Percentiles rank a stretch among this genome's conserved stretches.
Conservation (phyloP, 1,139 yeast species). For the Candida frijolesensis region DNA sequence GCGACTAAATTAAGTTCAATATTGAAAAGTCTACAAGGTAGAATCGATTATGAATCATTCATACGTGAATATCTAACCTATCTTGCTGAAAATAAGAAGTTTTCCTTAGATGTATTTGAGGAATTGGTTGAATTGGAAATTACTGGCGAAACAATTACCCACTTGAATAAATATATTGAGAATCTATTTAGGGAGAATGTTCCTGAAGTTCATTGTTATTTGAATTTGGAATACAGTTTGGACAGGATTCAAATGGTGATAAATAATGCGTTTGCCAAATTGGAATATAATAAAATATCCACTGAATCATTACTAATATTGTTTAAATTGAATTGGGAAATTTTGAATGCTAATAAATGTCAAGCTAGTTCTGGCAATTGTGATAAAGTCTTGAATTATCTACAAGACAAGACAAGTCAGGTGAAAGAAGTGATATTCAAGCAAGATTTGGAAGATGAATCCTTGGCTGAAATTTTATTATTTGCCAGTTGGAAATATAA, state of each 20-base stretch:
- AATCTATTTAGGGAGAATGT: conserved; percentile 26
- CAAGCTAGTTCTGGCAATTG: conserved; percentile 11
- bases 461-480: conserved; percentile 24
- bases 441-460: conserved; percentile 29
- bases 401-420: conserved; percentile 15
- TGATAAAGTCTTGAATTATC: conserved; percentile 9
- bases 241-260: conserved; percentile 30
- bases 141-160: conserved; percentile 23
- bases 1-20: conserved; percentile 14
- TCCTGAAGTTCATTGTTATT: conserved; percentile 41
- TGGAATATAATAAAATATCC: conserved; percentile 14
- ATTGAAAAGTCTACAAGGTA: conserved; percentile 14
- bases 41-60: conserved; percentile 19
- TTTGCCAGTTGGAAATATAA: conserved; percentile 17
- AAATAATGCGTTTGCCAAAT: conserved; percentile 13
- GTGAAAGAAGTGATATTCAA: conserved; percentile 22
- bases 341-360: conserved; percentile 22
- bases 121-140: conserved; percentile 17
- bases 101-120: conserved; percentile 29
- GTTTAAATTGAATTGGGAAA: conserved; percentile 27
- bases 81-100: conserved; percentile 17
- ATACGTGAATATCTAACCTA: conserved; percentile 24
- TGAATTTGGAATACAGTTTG: conserved; percentile 32
- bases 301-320: conserved; percentile 19
- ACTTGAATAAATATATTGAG: conserved; percentile 31